Percentiles rank a stretch among this genome's conserved stretches.
Evolutionary conservation across 768 basidiomycete species (phyloP).

Genomic region (Neoboletus brunneissimus): DNA sequence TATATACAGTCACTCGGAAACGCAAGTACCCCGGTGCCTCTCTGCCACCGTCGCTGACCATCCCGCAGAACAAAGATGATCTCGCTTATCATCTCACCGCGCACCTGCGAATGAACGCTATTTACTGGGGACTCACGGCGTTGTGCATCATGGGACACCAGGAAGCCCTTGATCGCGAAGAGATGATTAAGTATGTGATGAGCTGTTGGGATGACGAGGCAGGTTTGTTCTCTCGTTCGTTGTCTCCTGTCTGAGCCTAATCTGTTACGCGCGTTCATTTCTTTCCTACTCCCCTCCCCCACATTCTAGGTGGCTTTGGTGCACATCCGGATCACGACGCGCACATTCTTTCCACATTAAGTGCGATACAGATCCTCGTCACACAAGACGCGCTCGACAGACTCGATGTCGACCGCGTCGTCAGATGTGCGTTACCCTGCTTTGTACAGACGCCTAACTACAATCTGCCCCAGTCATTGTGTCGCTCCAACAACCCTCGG

Average conservation of each 20-base stretch:
- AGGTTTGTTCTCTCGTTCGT: conserved; percentile 41
- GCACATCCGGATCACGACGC: conserved; percentile 93
- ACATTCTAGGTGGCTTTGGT: conserved; percentile 74
- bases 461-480: conserved; percentile 59
- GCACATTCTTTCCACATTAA: conserved; percentile 81
- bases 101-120: conserved; percentile 91
- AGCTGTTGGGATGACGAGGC: conserved; percentile 93
- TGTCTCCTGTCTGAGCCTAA: neutral
- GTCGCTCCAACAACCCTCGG: conserved; percentile 80
- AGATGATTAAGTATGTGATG: conserved; percentile 87
- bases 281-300: neutral
- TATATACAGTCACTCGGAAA: conserved; percentile 78
- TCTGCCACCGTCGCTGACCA: neutral
- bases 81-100: conserved; percentile 86
- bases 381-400: conserved; percentile 80
- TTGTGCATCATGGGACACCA: conserved; percentile 74
- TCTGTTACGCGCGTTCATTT: neutral
- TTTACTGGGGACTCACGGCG: conserved; percentile 96
- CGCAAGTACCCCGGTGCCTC: conserved; percentile 34
- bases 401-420: conserved; percentile 66
- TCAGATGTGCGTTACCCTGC: conserved; percentile 54
- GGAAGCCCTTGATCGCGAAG: conserved; percentile 78
- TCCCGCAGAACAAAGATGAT: conserved; percentile 71
- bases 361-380: conserved; percentile 87
- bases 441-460: neutral